phyloP scores from a whole-genome alignment of 345 rosid species.

The Corymbia maculata region DNA sequence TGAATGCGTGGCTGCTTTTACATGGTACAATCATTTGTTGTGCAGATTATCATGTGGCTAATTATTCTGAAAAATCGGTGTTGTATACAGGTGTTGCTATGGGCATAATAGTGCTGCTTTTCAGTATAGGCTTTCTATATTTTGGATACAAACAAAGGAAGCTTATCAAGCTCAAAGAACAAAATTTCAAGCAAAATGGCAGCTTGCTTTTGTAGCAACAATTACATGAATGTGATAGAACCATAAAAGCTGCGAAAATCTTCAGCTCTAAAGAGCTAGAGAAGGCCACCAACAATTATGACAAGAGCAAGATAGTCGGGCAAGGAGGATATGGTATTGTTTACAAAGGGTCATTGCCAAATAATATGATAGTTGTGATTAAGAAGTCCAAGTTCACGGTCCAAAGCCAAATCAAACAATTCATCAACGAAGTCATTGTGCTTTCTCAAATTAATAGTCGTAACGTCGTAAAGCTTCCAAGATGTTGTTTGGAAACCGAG shows the following conservation, averaged over 20 bases:
- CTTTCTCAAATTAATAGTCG: constrained; percentile 33
- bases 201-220: constrained; percentile 23
- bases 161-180: background rate
- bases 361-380: constrained; percentile 18
- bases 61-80: too few species aligned
- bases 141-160: background rate
- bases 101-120: background rate
- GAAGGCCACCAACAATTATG: constrained; percentile 27
- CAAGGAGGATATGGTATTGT: constrained; percentile 30
- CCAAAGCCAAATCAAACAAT: constrained; percentile 21
- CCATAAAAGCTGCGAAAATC: constrained; percentile 1
- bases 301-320: constrained; percentile 19
- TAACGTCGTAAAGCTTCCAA: constrained; percentile 36
- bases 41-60: rapidly evolving
- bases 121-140: background rate
- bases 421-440: constrained; percentile 28
- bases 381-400: constrained; percentile 28
- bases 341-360: constrained; percentile 26
- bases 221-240: background rate
- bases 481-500: constrained; percentile 32
- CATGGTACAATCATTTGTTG: rapidly evolving
- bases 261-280: constrained; percentile 20
- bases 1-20: too few species aligned
- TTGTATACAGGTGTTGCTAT: background rate
- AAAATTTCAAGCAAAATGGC: constrained; percentile 12